Percentiles rank a stretch among this genome's conserved stretches.
phyloP scores from a whole-genome alignment of 2,329 filamentous ascomycete genomes.

The Beauveria sp. region DNA sequence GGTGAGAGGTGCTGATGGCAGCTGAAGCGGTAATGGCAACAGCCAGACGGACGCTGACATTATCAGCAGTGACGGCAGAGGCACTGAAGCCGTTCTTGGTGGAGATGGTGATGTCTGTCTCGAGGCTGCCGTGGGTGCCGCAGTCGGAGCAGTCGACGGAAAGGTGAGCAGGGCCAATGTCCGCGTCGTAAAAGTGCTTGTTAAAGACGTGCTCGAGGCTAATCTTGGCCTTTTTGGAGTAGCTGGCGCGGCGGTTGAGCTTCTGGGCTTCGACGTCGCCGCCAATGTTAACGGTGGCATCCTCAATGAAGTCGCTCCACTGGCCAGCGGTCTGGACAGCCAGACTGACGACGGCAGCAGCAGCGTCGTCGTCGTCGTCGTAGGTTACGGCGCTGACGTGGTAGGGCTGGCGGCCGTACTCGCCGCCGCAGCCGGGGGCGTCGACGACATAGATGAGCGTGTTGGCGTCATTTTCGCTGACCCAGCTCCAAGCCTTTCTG shows the following conservation, averaged over 20 bases:
- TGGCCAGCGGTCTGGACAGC: background rate
- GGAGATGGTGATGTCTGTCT: conserved; percentile 10
- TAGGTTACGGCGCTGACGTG: conserved; percentile 4
- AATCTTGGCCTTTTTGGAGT: conserved; percentile 12
- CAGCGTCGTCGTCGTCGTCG: background rate
- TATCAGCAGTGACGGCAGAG: conserved; percentile 9
- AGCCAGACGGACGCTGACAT: conserved; percentile 7
- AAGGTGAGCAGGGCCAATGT: conserved; percentile 11
- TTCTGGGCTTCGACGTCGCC: background rate
- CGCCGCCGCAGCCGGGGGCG: conserved; percentile 7
- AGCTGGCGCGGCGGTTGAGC: conserved; percentile 4
- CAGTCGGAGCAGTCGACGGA: conserved; percentile 12
- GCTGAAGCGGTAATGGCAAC: conserved; percentile 10
- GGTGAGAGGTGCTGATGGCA: conserved; percentile 6
- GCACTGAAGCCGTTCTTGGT: conserved; percentile 10
- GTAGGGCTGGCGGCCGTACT: conserved; percentile 10
- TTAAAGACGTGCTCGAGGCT: conserved; percentile 11
- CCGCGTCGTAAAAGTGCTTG: conserved; percentile 13
- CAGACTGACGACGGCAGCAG: background rate
- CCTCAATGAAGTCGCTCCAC: conserved; percentile 10
- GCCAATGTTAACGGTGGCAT: conserved; percentile 9
- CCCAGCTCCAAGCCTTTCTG: conserved; percentile 8
- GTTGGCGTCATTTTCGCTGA: conserved; percentile 3
- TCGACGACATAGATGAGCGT: conserved; percentile 9
- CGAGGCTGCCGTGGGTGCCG: conserved; percentile 10